phyloP scores from a whole-genome alignment of 345 rosid genomes.

The Psidium guajava region DNA sequence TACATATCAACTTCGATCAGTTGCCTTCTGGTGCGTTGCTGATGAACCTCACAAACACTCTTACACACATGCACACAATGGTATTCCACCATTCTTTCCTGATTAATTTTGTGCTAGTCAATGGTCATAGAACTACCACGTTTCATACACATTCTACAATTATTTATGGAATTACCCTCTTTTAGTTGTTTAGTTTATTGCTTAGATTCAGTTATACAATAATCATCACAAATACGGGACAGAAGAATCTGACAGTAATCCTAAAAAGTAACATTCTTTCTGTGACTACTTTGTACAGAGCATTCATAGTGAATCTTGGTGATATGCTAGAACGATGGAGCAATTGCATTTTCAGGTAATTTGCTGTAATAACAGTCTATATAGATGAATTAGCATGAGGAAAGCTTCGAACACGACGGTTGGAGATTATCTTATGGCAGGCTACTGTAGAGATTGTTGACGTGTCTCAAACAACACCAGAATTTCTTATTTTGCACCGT shows the following conservation, averaged over 20 bases:
- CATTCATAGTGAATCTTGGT: constrained; percentile 73
- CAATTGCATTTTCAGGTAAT: constrained; percentile 77
- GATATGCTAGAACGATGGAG: constrained; percentile 96
- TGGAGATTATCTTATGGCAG: background rate
- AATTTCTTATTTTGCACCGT: background rate
- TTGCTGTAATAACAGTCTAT: background rate
- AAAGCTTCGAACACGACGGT: background rate
- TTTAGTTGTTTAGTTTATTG: background rate
- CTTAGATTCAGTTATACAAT: background rate
- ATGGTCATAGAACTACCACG: background rate
- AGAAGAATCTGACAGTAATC: background rate
- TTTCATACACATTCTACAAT: background rate
- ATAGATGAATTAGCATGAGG: background rate
- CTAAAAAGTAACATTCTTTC: background rate
- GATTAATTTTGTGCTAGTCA: background rate
- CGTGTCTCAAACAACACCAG: background rate
- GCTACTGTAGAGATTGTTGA: background rate
- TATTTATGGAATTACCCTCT: background rate
- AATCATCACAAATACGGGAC: background rate
- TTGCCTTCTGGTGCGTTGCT: background rate
- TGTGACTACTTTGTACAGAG: constrained; percentile 19
- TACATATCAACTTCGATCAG: background rate
- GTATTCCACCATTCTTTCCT: background rate
- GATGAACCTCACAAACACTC: background rate
- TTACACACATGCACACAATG: background rate